These are phyloP conservation scores for Eutypa lata DNA, from an alignment of 2,329 filamentous ascomycete species.

Conservation along the genomic window DNA sequence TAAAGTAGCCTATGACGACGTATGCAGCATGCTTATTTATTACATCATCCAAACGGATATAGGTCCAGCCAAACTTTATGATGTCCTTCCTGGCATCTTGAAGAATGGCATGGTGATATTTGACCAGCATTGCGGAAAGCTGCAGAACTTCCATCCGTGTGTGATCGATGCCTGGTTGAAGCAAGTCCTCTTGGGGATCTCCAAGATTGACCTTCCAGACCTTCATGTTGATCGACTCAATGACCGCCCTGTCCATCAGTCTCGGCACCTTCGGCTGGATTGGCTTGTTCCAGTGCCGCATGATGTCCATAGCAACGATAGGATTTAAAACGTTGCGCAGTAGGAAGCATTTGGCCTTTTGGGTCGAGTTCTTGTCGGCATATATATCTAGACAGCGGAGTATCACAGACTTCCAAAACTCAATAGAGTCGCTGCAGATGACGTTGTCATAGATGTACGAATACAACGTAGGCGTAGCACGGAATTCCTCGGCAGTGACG, in stretches of 20 bases:
- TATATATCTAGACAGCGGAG: constrained; percentile 87
- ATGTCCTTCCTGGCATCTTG: constrained; percentile 95
- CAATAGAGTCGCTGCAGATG: constrained; percentile 78
- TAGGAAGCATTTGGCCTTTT: constrained; percentile 89
- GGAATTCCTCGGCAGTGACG: constrained; percentile 79
- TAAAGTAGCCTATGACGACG: constrained; percentile 95
- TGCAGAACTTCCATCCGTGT: constrained; percentile 95
- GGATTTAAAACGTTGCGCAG: constrained; percentile 93
- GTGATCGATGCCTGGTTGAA: constrained; percentile 86
- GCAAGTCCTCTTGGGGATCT: constrained; percentile 78
- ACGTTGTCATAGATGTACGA: constrained; percentile 82
- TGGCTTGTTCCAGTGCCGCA: constrained; percentile 69
- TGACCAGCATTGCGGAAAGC: constrained; percentile 89
- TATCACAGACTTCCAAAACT: constrained; percentile 80
- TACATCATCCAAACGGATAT: constrained; percentile 95
- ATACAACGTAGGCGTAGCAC: constrained; percentile 70
- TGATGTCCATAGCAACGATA: constrained; percentile 93
- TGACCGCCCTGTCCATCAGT: constrained; percentile 81
- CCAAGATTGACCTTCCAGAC: constrained; percentile 89
- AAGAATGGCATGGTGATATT: constrained; percentile 85
- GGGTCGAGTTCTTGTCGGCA: constrained; percentile 70
- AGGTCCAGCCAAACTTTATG: constrained; percentile 99
- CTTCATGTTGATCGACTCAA: constrained; percentile 85
- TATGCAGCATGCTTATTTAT: constrained; percentile 99
- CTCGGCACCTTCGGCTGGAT: constrained; percentile 58